Evolutionary conservation across 768 basidiomycete genomes (phyloP), one percentile per base, ranked within the genome.

Genomic region (Russula abietina): DNA sequence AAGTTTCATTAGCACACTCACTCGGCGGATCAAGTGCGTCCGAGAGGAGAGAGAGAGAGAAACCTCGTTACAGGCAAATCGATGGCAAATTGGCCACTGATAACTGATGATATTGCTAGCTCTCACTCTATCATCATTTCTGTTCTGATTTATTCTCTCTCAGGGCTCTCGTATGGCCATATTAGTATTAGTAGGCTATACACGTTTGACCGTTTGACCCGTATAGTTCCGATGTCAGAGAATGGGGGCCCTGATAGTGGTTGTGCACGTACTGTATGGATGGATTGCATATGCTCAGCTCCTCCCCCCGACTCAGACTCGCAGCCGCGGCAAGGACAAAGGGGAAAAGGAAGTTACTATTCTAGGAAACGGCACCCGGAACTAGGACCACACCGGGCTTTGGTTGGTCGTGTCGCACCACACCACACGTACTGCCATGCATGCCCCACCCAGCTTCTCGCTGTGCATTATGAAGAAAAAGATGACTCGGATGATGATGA

Each of bases 1-100:
- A 16, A 49, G 48, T 16, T 26, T 49, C 48, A 26, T n/a, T n/a
- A n/a, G n/a, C 26, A 49, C 24, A 17, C 14, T 16, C 26, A 49
- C 48, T 7, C 48, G 24, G 48, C 46, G 60, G 60, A 22, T 38
- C 30, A 50, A 61, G 55, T 43, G 60, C 60, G 55, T 57, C 48
- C 36, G 41, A 36, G 19, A 48, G 1, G 1, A 9, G 28, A 30
- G 28, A n/a, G n/a, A n/a, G n/a, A n/a, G n/a, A n/a, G n/a, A n/a
- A 30, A 30, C 28, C 28, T 30, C 28, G 5, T 2, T 2, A 24
- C 0, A 48, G 19, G 16, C 46, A 48, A 48, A 24, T 14, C 46
- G 26, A 48, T 49, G 26, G 26, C 48, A 49, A 49, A 24, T 49
- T 28, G 24, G n/a, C n/a, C n/a, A n/a, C n/a, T n/a, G n/a, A n/a